Base-by-base conservation (phyloP, 257 asterid genomes). In the Jaltomata sinuosa region DNA sequence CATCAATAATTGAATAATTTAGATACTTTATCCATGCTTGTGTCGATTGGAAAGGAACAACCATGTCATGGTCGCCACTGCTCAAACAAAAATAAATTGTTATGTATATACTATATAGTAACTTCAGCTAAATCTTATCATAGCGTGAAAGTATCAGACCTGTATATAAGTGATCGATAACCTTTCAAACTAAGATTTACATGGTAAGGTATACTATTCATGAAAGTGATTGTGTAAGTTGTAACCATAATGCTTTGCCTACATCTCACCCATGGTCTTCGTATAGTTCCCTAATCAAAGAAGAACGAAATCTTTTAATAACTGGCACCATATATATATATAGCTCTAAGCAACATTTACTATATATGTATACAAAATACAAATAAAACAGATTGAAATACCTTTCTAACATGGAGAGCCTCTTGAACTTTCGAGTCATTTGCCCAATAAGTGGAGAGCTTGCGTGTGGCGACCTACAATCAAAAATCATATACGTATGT, bases 401-500 rank as follows among this genome's bases (percentile, higher is more conserved):
- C 90, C 87, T 88, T 84, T 85, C 85, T 80, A 21, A 88, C 81
- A 65, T 81, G 84, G 76, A 88, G 88, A 36, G 87, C 88, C 18
- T 88, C 83, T 85, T 47, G 85, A 55, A 88, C 90, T 16, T 18
- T 57, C 0, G 57, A 83, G 0, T 84, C 74, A 79, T 86, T 88
- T 49, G 91, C 91, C 91, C 91, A 88, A 79, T 22, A 14, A 31
- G n/a, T 8, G 4, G 85, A 79, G 27, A 79, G 80, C 0, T 42
- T 42, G 36, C 36, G 80, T 72, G 0, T 72, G 8, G 57, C 57
- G 0, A 72, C 80, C 80, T 72, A 74, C 5, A 45, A 42, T 74
- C 21, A 38, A 3, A 21, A 71, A 40, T 1, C 18, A 42, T 72
- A 71, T 42, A 9, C 0, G 0, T 36, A 22, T 59, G 3, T 10